Percentiles rank a stretch among this genome's conserved stretches.
Evolutionary conservation across 768 basidiomycete species (phyloP).

Genomic region (Sporobolomyces roseus): DNA sequence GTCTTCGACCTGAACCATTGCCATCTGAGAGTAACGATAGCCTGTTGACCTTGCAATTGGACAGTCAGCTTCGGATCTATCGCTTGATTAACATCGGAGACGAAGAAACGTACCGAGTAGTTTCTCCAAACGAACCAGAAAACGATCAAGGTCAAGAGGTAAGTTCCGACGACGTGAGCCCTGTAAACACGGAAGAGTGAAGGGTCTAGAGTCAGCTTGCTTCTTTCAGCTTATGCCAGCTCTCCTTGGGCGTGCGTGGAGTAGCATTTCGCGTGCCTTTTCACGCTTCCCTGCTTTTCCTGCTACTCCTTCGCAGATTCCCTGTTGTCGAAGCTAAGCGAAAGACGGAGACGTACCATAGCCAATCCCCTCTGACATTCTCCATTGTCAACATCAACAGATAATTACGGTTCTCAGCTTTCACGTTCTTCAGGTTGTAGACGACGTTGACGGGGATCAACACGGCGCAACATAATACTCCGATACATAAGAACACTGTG

Average conservation of each 20-base stretch:
- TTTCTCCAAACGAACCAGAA: conserved; percentile 54
- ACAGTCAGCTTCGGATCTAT: background rate
- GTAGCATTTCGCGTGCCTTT: too few species aligned
- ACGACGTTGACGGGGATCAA: conserved; percentile 81
- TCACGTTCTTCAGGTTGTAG: conserved; percentile 71
- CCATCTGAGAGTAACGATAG: conserved; percentile 71
- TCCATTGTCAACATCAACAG: conserved; percentile 47
- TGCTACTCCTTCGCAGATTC: background rate
- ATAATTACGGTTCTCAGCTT: conserved; percentile 51
- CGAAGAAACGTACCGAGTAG: background rate
- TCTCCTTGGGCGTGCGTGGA: too few species aligned
- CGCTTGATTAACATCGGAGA: background rate
- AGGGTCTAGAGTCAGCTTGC: background rate
- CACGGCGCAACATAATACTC: conserved; percentile 62
- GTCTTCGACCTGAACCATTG: conserved; percentile 67
- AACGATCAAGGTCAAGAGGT: conserved; percentile 61
- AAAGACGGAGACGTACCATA: conserved; percentile 34
- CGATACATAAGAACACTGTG: conserved; percentile 58
- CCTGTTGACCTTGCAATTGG: background rate
- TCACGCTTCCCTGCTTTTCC: too few species aligned
- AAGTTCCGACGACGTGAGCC: conserved; percentile 77
- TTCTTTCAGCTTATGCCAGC: too few species aligned
- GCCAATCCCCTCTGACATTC: conserved; percentile 41
- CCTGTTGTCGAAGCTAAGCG: background rate
- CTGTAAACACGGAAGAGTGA: conserved; percentile 61